Evolutionary conservation across 1,139 yeast species (phyloP), one percentile per base, ranked within the genome.

Genomic region (Pichia sp.): DNA sequence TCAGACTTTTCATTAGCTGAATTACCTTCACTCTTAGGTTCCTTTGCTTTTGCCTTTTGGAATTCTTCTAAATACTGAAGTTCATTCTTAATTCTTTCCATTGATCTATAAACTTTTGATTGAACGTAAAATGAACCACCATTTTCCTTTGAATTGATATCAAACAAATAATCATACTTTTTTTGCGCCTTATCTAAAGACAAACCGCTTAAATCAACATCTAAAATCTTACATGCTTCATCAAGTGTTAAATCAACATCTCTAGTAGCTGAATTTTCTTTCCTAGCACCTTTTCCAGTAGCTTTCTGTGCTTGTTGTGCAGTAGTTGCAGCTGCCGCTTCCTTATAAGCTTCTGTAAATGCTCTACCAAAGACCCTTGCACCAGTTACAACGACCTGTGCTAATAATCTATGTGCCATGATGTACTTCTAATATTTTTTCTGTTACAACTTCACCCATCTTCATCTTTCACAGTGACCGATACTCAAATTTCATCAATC

Each of bases 281-380:
- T 80, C 35, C 75, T 72, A 13, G 82, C 74, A 37, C 74, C 72
- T 71, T 47, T 74, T 4, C 43, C 47, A 65, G 48, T 42, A 0
- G 68, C 66, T 26, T 76, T 71, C 16, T 77, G 71, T 20, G 95
- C 87, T 47, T 76, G 70, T 56, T 79, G 79, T 44, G 84, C 79
- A 8, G 88, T 86, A 11, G 88, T 78, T 38, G 88, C 89, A 49
- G 86, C 83, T 18, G 97, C 95, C 1, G 98, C 97, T 69, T 92
- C 97, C 61, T 84, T 85, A 73, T 90, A 92, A 0, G 98, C 97
- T 65, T 89, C 96, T n/a, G 90, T 78, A 67, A 92, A 92, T 0
- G 98, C 98, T 57, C 87, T 79, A 46, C 97, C 97, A 64, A 92
- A 89, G 40, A 92, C 97, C 55, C 88, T 83, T 13, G 97, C 95